Conservation (phyloP, 1,284 basidiomycete species). For the Trichosporon sp. region DNA sequence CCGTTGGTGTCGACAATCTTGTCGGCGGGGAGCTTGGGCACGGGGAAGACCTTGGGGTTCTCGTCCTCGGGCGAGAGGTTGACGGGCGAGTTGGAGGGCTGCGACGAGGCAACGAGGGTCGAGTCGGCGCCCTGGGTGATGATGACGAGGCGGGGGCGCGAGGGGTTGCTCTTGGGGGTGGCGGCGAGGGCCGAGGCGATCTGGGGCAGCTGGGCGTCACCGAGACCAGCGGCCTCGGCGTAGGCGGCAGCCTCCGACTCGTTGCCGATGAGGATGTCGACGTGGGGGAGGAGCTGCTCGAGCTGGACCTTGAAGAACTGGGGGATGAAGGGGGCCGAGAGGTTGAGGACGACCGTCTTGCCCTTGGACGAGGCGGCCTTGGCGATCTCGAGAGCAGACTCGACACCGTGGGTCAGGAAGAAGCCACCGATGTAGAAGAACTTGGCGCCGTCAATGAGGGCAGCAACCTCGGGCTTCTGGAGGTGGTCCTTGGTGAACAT, state of each 20-base stretch:
- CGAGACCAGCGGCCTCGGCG: slow-evolving; percentile 60
- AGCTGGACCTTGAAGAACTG: slow-evolving; percentile 87
- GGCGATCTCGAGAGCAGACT: slow-evolving; percentile 68
- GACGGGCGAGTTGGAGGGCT: slow-evolving; percentile 51
- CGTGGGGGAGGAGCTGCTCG: slow-evolving; percentile 70
- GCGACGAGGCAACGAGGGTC: slow-evolving; percentile 70
- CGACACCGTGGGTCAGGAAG: slow-evolving; percentile 91
- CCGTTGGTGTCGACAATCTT: slow-evolving; percentile 97
- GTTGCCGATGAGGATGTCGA: slow-evolving; percentile 86
- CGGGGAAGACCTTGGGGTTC: slow-evolving; percentile 57
- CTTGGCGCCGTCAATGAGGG: slow-evolving; percentile 72
- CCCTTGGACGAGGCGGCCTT: slow-evolving; percentile 70
- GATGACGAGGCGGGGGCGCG: slow-evolving; percentile 73
- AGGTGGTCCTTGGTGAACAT: slow-evolving; percentile 79
- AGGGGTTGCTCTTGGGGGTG: slow-evolving; percentile 60
- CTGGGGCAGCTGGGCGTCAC: slow-evolving; percentile 57
- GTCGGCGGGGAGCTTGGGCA: slow-evolving; percentile 59
- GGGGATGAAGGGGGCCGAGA: slow-evolving; percentile 95
- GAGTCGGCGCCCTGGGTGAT: slow-evolving; percentile 84
- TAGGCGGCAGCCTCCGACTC: slow-evolving; percentile 89
- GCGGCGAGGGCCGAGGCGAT: slow-evolving; percentile 69
- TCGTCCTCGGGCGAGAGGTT: slow-evolving; percentile 43
- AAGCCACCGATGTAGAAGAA: slow-evolving; percentile 94
- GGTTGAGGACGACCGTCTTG: slow-evolving; percentile 85
- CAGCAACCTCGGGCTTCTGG: slow-evolving; percentile 66